Percentiles rank a stretch among this genome's conserved stretches.
Evolutionary conservation across 2,329 filamentous ascomycete genomes (phyloP).

Genomic region (Celoporthe dispersa): DNA sequence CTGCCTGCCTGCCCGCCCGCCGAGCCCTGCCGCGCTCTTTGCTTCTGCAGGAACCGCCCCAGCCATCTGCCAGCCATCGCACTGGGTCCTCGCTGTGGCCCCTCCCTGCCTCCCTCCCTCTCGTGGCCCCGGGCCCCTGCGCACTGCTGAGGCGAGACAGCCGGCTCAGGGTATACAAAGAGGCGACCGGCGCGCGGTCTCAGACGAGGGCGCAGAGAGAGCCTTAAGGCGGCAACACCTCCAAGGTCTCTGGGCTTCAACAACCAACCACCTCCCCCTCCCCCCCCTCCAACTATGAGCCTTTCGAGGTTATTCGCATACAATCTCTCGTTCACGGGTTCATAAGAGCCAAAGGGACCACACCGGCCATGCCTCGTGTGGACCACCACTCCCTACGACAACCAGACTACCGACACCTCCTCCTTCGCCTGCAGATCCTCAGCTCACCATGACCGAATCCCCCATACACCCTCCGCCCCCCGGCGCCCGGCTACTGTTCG

Average conservation of each 20-base stretch:
- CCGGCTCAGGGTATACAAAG: constrained; percentile 8
- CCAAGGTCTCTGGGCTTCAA: constrained; percentile 6
- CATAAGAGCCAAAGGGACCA: constrained; percentile 29
- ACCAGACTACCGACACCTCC: constrained; percentile 21
- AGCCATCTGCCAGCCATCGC: constrained; percentile 11
- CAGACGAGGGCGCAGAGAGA: background rate
- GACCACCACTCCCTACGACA: constrained; percentile 19
- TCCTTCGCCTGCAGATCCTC: constrained; percentile 2
- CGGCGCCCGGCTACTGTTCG: constrained; percentile 42
- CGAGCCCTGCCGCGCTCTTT: constrained; percentile 22
- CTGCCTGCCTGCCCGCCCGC: constrained; percentile 14
- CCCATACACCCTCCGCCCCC: constrained; percentile 39
- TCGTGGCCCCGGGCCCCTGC: background rate
- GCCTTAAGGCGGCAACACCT: constrained; percentile 9
- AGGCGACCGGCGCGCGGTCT: background rate
- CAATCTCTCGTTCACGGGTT: constrained; percentile 29
- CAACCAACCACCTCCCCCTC: background rate
- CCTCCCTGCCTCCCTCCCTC: constrained; percentile 4
- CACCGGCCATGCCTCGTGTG: constrained; percentile 29
- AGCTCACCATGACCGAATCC: constrained; percentile 42
- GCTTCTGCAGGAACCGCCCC: constrained; percentile 22
- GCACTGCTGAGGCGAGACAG: background rate
- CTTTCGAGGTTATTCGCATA: constrained; percentile 24
- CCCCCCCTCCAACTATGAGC: constrained; percentile 26
- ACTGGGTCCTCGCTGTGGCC: constrained; percentile 2